Evolutionary conservation across 148 eudicot genomes (phyloP).

Genomic region (Camellia sinensis): DNA sequence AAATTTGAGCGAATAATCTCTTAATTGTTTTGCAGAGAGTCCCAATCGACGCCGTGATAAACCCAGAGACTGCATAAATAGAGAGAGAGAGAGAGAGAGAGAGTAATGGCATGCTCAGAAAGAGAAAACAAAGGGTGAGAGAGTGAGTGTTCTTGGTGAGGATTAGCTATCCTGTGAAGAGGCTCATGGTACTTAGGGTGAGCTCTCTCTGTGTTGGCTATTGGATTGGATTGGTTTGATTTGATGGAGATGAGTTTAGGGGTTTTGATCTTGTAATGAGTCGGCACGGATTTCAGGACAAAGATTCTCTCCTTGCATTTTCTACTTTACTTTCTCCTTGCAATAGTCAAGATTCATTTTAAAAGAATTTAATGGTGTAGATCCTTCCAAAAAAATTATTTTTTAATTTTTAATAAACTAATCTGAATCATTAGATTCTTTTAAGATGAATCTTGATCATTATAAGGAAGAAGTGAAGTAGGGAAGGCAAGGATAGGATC

Average conservation of each 20-base stretch:
- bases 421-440: too few species aligned
- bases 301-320: too few species aligned
- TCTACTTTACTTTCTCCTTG: too few species aligned
- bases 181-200: background rate
- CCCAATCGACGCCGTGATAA: background rate
- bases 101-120: background rate
- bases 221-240: background rate
- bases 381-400: too few species aligned
- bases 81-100: background rate
- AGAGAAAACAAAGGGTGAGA: background rate
- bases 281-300: background rate
- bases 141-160: background rate
- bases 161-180: background rate
- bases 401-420: too few species aligned
- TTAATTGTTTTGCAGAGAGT: background rate
- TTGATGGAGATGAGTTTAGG: background rate
- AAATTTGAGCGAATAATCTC: background rate
- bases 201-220: background rate
- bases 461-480: too few species aligned
- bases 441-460: too few species aligned
- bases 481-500: too few species aligned
- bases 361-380: too few species aligned
- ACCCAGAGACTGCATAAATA: background rate
- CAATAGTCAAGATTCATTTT: too few species aligned
- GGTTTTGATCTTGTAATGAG: background rate